A percentile compares a stretch with the other conserved stretches of the same genome.
Evolutionary conservation across 225 moss, liverwort and hornwort species (phyloP).

Genomic region (Ulota crispa): DNA sequence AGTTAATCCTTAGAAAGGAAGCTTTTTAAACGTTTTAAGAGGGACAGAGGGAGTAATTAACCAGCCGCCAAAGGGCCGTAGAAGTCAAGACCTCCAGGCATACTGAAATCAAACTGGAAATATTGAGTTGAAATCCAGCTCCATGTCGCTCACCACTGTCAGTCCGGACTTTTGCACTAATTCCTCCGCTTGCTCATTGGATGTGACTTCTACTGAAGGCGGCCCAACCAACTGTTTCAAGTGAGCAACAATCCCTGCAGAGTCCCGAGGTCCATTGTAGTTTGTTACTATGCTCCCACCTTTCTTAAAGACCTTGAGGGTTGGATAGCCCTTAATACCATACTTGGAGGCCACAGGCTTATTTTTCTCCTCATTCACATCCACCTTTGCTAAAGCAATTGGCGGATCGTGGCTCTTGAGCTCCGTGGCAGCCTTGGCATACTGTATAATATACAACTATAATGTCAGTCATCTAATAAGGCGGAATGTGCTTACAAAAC

Average conservation of each 20-base stretch:
- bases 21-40: too few species aligned
- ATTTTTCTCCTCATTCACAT: constrained; percentile 69
- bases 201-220: constrained; percentile 63
- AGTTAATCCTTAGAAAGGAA: too few species aligned
- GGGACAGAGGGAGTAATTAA: too few species aligned
- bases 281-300: constrained; percentile 61
- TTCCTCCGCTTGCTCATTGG: constrained; percentile 55
- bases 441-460: constrained; percentile 47
- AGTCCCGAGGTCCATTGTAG: constrained; percentile 81
- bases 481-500: not conserved
- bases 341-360: constrained; percentile 70
- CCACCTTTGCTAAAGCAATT: constrained; percentile 78
- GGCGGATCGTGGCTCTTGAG: constrained; percentile 81
- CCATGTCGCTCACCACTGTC: constrained; percentile 54
- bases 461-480: not conserved
- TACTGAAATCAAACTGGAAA: not conserved
- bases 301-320: constrained; percentile 77
- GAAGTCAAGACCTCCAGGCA: not conserved
- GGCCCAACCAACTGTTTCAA: constrained; percentile 77
- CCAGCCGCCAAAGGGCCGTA: not conserved
- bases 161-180: constrained; percentile 51
- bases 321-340: constrained; percentile 79
- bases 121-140: not conserved
- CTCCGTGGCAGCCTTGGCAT: constrained; percentile 68
- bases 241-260: constrained; percentile 72